These are phyloP conservation scores for Fonsecaea nubica DNA, from an alignment of 2,329 filamentous ascomycete species.

Conservation along the genomic window DNA sequence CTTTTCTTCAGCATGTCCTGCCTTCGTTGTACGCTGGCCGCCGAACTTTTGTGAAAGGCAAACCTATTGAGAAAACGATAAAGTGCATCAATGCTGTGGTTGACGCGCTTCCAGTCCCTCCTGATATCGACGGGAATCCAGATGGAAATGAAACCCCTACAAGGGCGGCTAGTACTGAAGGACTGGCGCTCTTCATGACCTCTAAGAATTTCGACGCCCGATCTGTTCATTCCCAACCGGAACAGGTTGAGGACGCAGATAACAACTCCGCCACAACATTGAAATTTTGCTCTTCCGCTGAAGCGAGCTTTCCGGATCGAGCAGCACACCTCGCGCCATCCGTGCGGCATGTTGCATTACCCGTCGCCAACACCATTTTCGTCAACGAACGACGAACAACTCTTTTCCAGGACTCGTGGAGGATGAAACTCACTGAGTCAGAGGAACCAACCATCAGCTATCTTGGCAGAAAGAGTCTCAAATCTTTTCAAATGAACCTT, in stretches of 20 bases:
- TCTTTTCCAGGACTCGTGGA: slow-evolving; percentile 35
- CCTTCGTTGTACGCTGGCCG: slow-evolving; percentile 11
- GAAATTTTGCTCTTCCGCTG: slow-evolving; percentile 8
- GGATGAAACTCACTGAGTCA: neutral
- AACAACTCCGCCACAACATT: neutral
- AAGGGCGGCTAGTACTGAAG: slow-evolving; percentile 23
- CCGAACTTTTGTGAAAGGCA: neutral
- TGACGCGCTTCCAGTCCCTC: slow-evolving; percentile 34
- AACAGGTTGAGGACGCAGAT: neutral
- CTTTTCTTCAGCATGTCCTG: slow-evolving; percentile 21
- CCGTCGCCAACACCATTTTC: slow-evolving; percentile 39
- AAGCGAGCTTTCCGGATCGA: neutral
- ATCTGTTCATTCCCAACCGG: neutral
- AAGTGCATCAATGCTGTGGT: slow-evolving; percentile 33
- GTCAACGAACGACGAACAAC: slow-evolving; percentile 37
- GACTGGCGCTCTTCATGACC: slow-evolving; percentile 35
- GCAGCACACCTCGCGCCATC: neutral
- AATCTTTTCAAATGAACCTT: slow-evolving; percentile 16
- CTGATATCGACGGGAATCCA: no score
- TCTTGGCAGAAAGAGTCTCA: slow-evolving; percentile 11
- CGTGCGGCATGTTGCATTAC: slow-evolving; percentile 22
- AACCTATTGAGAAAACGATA: neutral
- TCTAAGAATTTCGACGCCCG: neutral
- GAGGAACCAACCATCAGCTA: slow-evolving; percentile 1
- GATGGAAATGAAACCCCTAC: neutral